Evolutionary conservation across 2,329 filamentous ascomycete species (phyloP).

Genomic region (Cephalotrichum gorgonifer): DNA sequence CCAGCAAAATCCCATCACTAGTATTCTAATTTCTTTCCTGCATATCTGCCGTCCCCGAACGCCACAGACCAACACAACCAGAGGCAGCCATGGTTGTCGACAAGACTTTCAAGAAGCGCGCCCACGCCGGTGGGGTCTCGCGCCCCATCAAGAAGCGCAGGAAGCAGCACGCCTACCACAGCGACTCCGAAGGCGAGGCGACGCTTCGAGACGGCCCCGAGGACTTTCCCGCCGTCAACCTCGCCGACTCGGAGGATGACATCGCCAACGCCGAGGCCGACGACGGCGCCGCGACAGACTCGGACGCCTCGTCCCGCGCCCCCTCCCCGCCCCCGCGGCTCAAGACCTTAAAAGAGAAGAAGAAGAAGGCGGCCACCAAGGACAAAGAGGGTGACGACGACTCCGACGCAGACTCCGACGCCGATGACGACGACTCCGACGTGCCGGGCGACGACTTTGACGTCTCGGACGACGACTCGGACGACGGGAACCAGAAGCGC

Average conservation of each 20-base stretch:
- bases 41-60: too few species aligned
- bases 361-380: conserved; percentile 19
- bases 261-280: conserved; percentile 42
- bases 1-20: too few species aligned
- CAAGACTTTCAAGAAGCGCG: conserved; percentile 20
- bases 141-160: conserved; percentile 39
- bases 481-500: conserved; percentile 33
- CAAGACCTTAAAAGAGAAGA: conserved; percentile 8
- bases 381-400: conserved; percentile 12
- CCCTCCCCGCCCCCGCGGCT: background rate
- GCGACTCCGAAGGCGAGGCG: conserved; percentile 34
- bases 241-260: conserved; percentile 48
- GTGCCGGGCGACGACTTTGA: conserved; percentile 20
- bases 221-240: conserved; percentile 39
- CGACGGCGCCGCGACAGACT: conserved; percentile 30
- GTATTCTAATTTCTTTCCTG: too few species aligned
- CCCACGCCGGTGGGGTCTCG: conserved; percentile 19
- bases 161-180: conserved; percentile 37
- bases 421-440: conserved; percentile 14
- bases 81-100: conserved; percentile 16
- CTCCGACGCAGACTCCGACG: conserved; percentile 17
- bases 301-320: conserved; percentile 22
- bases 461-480: conserved; percentile 17
- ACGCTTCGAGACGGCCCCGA: too few species aligned
- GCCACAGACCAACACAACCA: too few species aligned